These are phyloP conservation scores for Hordeum vulgare DNA, from an alignment of 176 grass and related monocot genomes.

Conservation along the genomic window DNA sequence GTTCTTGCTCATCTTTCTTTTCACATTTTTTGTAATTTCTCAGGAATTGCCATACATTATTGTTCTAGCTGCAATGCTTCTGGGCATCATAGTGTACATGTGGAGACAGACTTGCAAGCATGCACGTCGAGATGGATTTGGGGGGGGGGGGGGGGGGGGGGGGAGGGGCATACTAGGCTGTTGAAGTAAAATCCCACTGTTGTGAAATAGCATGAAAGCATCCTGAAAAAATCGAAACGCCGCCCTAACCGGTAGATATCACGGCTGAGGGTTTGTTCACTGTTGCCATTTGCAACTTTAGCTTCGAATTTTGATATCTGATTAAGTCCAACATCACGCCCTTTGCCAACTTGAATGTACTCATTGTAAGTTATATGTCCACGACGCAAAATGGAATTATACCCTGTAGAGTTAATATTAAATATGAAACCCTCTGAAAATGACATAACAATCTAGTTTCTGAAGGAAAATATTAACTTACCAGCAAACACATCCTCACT, in stretches of 20 bases:
- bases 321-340: slow-evolving; percentile 96
- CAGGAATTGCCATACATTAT: background rate
- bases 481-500: slow-evolving; percentile 96
- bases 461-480: slow-evolving; percentile 25
- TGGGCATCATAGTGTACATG: background rate
- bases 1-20: background rate
- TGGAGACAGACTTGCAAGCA: background rate
- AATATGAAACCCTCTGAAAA: slow-evolving; percentile 17
- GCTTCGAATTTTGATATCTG: slow-evolving; percentile 99
- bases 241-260: slow-evolving; percentile 77
- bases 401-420: slow-evolving; percentile 49
- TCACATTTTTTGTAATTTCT: background rate
- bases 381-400: slow-evolving; percentile 83
- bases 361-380: slow-evolving; percentile 87
- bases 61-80: background rate
- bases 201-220: slow-evolving; percentile 96
- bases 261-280: slow-evolving; percentile 89
- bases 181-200: slow-evolving; percentile 98
- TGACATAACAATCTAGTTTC: background rate
- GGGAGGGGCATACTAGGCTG: slow-evolving; percentile 60
- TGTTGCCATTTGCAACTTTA: slow-evolving; percentile 96
- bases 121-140: background rate
- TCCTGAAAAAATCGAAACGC: slow-evolving; percentile 87
- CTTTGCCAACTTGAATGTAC: slow-evolving; percentile 97
- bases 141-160: background rate